phyloP scores from a whole-genome alignment of 257 asterid genomes.

The Solanum habrochaites region DNA sequence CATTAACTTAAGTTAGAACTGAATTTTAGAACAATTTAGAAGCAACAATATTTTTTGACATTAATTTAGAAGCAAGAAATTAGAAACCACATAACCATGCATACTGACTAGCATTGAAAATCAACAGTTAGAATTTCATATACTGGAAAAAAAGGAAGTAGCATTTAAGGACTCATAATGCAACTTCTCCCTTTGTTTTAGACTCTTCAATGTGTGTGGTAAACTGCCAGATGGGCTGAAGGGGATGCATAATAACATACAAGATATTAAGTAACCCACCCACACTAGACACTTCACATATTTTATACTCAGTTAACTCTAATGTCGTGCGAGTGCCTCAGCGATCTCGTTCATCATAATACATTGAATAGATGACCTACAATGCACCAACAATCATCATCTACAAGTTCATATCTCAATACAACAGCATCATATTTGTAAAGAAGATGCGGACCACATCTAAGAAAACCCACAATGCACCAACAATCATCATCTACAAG shows the following conservation, averaged over 20 bases:
- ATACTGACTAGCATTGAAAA: background rate
- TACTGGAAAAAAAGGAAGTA: background rate
- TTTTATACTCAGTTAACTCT: background rate
- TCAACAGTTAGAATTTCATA: background rate
- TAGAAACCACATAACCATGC: background rate
- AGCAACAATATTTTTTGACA: too few species aligned
- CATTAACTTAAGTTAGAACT: background rate
- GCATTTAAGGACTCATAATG: background rate
- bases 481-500: background rate
- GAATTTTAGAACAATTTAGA: background rate
- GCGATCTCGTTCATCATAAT: background rate
- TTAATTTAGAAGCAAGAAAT: background rate
- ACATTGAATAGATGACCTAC: background rate
- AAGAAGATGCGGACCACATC: background rate
- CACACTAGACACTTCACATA: background rate
- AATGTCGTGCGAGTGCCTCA: background rate
- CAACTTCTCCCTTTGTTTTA: background rate
- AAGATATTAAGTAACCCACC: background rate
- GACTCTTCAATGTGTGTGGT: background rate
- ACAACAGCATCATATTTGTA: background rate
- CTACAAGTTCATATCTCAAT: background rate
- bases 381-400: too few species aligned
- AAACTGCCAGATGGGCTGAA: background rate
- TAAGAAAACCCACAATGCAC: background rate
- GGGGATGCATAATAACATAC: background rate